A percentile compares a stretch with the other conserved stretches of the same genome.
Evolutionary conservation across 805 yeast genomes (phyloP).

Genomic region (Priceomyces melissophilus): DNA sequence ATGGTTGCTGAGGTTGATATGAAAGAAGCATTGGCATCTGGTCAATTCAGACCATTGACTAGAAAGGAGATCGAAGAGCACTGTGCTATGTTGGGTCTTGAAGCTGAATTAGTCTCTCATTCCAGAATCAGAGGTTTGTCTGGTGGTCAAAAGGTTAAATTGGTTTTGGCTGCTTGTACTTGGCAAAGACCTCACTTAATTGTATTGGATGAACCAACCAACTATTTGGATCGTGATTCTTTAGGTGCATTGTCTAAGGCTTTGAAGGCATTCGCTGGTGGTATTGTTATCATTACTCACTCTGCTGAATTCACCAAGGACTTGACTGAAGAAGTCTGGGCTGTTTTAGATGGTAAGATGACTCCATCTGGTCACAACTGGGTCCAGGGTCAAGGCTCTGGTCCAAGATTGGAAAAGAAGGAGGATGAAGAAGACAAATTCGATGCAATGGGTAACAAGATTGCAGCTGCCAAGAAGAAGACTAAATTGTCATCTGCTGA

Average conservation of each 20-base stretch:
- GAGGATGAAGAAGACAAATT: conserved; percentile 96
- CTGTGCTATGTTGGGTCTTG: conserved; percentile 98
- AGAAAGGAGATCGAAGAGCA: conserved; percentile 99
- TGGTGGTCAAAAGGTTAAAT: conserved; percentile 99
- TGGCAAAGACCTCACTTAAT: conserved; percentile 99
- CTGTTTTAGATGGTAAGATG: conserved; percentile 96
- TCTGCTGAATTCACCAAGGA: conserved; percentile 99
- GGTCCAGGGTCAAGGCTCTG: conserved; percentile 99
- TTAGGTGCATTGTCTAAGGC: conserved; percentile 99
- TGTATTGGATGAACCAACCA: conserved; percentile 99
- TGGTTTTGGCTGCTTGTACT: conserved; percentile 99
- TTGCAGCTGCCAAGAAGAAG: conserved; percentile 94
- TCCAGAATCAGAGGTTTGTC: conserved; percentile 99
- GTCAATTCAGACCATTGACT: conserved; percentile 99
- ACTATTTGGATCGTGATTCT: conserved; percentile 98
- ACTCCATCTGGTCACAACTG: conserved; percentile 99
- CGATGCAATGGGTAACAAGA: conserved; percentile 99
- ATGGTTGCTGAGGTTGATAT: conserved; percentile 99
- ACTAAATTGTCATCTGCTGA: conserved; percentile 97
- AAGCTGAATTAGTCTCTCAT: conserved; percentile 98
- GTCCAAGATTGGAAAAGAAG: conserved; percentile 98
- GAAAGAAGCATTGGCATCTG: conserved; percentile 99
- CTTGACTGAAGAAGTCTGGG: conserved; percentile 99
- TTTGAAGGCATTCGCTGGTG: conserved; percentile 98
- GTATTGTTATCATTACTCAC: conserved; percentile 99